A percentile compares a stretch with the other conserved stretches of the same genome.
Conservation (phyloP, 805 yeast species). For the Candida berthetii region DNA sequence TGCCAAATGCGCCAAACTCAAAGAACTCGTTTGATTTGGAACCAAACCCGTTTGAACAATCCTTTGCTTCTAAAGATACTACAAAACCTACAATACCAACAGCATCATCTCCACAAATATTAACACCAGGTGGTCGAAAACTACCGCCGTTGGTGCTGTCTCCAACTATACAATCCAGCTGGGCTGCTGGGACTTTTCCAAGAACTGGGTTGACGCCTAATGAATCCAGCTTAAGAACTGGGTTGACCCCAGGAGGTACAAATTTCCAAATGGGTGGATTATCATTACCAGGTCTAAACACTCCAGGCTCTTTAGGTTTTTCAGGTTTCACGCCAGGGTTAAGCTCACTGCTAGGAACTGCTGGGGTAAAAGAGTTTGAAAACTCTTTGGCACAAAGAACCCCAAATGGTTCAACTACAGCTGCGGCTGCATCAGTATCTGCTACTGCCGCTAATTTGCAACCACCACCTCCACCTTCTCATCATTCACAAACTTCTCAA, state of each 20-base stretch:
- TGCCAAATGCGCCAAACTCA: neutral
- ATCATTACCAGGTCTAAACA: conserved; percentile 10
- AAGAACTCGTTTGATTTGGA: conserved; percentile 62
- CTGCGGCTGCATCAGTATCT: conserved; percentile 11
- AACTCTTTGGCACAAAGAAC: conserved; percentile 1
- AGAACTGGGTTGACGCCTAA: conserved; percentile 68
- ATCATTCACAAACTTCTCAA: conserved; percentile 2
- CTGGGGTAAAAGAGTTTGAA: conserved; percentile 9
- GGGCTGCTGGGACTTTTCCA: conserved; percentile 19
- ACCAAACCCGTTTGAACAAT: conserved; percentile 92
- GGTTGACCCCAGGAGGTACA: conserved; percentile 71
- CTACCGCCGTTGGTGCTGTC: conserved; percentile 40
- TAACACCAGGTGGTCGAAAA: conserved; percentile 53
- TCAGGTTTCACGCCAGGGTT: conserved; percentile 36
- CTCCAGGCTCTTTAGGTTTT: neutral
- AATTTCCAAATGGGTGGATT: conserved; percentile 32
- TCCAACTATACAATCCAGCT: conserved; percentile 17
- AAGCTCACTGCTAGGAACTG: conserved; percentile 16
- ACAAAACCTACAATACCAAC: conserved; percentile 19
- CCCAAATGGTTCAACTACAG: conserved; percentile 4
- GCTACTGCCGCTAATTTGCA: conserved; percentile 7
- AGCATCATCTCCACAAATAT: conserved; percentile 38
- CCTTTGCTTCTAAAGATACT: conserved; percentile 67
- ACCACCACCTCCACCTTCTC: conserved; percentile 6
- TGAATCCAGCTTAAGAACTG: conserved; percentile 66